phyloP scores from a whole-genome alignment of 495 filamentous ascomycete species.

The Hypoxylon intermedium region DNA sequence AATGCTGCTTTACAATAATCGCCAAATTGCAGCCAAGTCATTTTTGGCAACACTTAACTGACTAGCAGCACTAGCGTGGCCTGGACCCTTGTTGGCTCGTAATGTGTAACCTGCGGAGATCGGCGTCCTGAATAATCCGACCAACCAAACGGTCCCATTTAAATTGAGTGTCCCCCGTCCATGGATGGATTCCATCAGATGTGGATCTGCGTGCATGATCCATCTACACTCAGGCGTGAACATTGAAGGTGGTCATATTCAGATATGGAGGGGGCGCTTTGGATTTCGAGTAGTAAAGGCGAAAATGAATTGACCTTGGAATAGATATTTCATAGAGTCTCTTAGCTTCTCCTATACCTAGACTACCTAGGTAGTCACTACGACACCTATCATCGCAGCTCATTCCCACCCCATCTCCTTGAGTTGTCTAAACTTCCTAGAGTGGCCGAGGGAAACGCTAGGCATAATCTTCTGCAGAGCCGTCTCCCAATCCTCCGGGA shows the following conservation, averaged over 20 bases:
- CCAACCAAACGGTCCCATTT: no score
- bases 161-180: no score
- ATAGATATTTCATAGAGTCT: not conserved
- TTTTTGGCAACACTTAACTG: constrained; percentile 32
- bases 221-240: no score
- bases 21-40: constrained; percentile 19
- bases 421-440: constrained; percentile 72
- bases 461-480: constrained; percentile 76
- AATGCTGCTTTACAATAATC: no score
- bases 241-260: no score
- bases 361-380: not conserved
- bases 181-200: no score
- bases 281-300: no score
- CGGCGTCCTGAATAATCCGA: no score
- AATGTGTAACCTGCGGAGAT: no score
- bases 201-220: no score
- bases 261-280: no score
- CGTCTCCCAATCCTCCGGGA: constrained; percentile 75
- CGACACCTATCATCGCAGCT: not conserved
- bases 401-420: constrained; percentile 47
- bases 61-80: constrained; percentile 16
- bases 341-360: not conserved
- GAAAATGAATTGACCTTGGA: no score
- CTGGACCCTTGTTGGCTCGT: constrained; percentile 25
- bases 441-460: constrained; percentile 72